Evolutionary conservation across 2,329 filamentous ascomycete species (phyloP), one percentile per base, ranked within the genome.

Genomic region (Sporothrix luriei): DNA sequence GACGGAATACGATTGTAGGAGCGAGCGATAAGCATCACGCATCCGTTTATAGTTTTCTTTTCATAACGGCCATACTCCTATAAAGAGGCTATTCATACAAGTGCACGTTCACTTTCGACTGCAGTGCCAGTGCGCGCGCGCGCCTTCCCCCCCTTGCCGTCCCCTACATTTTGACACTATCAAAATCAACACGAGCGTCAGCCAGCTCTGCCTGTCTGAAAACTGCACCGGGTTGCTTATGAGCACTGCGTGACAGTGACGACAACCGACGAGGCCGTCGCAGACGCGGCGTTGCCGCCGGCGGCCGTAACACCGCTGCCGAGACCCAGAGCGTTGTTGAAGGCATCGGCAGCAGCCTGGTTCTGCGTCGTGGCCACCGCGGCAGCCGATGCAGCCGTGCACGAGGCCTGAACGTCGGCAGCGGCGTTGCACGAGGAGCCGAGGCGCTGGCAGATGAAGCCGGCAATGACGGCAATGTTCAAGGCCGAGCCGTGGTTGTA

Each of bases 401-500:
- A 78, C 14, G 72, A 73, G 5, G 73, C 71, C 70, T 74, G 71
- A n/a, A 72, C 74, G 40, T 73, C 75, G n/a, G 74, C 74, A 4
- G 74, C 67, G 1, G 78, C 79, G 29, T 78, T 76, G 72, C 79
- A 80, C 14, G 75, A 71, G 59, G 72, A 78, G 33, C 73, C 72
- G 16, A 83, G 75, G 70, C 81, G 80, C 68, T 78, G 75, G 77
- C 82, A 84, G 76, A 84, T 83, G 76, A 85, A 84, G 57, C 77
- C 75, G 14, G 82, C 79, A 72, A 84, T 82, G 74, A 84, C 77
- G 54, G 75, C 78, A 74, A 84, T 83, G 74, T 80, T 81, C 52
- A 80, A 75, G 9, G 82, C 82, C 6, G 80, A 82, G 68, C 82
- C 82, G 74, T 84, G 83, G 74, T 78, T 80, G 76, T 82, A 84